These are phyloP conservation scores for Penicillium paradoxum DNA, from an alignment of 495 filamentous ascomycete species.

Conservation along the genomic window DNA sequence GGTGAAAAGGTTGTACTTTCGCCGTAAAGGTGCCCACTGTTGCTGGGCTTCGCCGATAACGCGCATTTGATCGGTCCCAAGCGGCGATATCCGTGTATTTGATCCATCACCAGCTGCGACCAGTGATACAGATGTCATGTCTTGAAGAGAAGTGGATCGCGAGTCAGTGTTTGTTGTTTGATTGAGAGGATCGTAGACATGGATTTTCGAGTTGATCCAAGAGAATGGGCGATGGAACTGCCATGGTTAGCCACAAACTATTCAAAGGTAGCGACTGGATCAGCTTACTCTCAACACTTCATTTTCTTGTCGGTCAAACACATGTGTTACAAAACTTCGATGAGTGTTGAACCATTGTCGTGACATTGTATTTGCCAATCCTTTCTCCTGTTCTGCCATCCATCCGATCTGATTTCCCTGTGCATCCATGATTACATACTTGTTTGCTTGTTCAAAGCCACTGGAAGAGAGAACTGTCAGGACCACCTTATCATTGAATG, in stretches of 20 bases:
- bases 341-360: conserved; percentile 63
- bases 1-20: conserved; percentile 66
- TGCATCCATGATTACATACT: conserved; percentile 69
- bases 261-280: background rate
- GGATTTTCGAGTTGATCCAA: conserved; percentile 61
- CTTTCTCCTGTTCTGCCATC: conserved; percentile 62
- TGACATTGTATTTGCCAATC: conserved; percentile 52
- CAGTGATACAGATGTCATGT: conserved; percentile 37
- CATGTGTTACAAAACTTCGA: conserved; percentile 63
- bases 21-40: conserved; percentile 60
- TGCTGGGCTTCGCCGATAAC: conserved; percentile 65
- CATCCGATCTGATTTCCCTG: conserved; percentile 63
- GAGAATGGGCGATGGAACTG: conserved; percentile 66
- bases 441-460: conserved; percentile 69
- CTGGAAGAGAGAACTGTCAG: conserved; percentile 19
- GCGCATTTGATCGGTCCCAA: conserved; percentile 53
- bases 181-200: conserved; percentile 57
- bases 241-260: background rate
- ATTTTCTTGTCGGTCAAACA: conserved; percentile 61
- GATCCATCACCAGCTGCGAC: conserved; percentile 32
- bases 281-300: conserved; percentile 57
- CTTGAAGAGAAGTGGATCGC: conserved; percentile 41
- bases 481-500: background rate
- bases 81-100: conserved; percentile 46
- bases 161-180: conserved; percentile 24